Base-by-base conservation (phyloP, 2,329 filamentous ascomycete genomes). In the Colletotrichum graminicola region DNA sequence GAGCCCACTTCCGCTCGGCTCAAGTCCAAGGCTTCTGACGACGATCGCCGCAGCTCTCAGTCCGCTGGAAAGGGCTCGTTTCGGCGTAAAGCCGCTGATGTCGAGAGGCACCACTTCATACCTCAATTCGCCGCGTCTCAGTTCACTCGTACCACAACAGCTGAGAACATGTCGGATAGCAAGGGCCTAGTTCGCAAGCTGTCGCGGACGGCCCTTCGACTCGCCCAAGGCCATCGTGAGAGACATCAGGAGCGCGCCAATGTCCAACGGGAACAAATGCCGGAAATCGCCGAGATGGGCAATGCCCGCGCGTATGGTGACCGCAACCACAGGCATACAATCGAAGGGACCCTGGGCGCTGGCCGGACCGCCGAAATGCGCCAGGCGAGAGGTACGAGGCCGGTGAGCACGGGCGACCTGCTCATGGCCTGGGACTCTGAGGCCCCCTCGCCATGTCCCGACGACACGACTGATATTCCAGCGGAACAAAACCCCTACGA, bases 41-140 rank as follows among this genome's bases (percentile, higher is more conserved):
- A 62, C 61, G 67, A 62, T 52, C 73, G 41, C 66, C 57, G 74
- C 36, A 68, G 52, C 52, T 68, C 59, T 39, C 67, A 68, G 26
- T 68, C 68, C 32, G 47, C 32, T 23, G 47, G 47, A 16, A 57
- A 62, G 56, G 56, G 43, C 45, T 60, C 68, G 11, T 59, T 56
- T 34, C 36, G 55, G 61, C 43, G 69, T 62, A 21, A 74, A 76
- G 39, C 54, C 11, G 29, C 49, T 21, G 51, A 73, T 62, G 36
- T 68, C 45, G 62, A 75, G 64, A 66, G 57, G 7, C 86, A 88
- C 73, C 85, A 81, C 45, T 85, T 90, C 74, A 78, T 89, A 2
- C 89, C 89, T 18, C 82, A 83, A 63, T 82, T 86, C 45, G 88
- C 88, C 0, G 88, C 88, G 1, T 76, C 83, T 16, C 87, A 89